phyloP scores from a whole-genome alignment of 1,139 yeast genomes.

The Protomyces gravidus region DNA sequence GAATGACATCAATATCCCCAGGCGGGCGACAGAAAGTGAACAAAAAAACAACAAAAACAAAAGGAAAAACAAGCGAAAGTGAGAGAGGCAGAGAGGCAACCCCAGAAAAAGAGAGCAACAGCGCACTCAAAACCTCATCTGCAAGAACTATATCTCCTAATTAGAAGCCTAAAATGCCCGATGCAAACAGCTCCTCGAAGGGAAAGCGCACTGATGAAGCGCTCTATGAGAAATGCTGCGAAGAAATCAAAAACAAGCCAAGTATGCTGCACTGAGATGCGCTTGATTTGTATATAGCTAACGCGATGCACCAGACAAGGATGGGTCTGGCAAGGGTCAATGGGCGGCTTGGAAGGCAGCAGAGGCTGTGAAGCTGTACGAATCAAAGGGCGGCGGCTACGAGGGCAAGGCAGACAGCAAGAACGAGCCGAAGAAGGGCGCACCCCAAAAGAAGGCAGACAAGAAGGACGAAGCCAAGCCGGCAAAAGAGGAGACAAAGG shows the following conservation, averaged over 20 bases:
- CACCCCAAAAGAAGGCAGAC: conserved; percentile 16
- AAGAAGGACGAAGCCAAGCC: too few relatives aligned
- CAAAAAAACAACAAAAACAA: not conserved
- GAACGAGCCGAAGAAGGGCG: conserved; percentile 23
- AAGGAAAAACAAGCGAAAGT: too few relatives aligned
- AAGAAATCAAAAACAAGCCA: conserved; percentile 21
- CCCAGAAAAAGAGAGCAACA: too few relatives aligned
- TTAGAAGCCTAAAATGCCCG: too few relatives aligned
- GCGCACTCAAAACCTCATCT: too few relatives aligned
- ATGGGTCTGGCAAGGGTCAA: conserved; percentile 26
- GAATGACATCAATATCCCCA: too few relatives aligned
- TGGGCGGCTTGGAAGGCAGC: conserved; percentile 28
- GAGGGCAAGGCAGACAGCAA: conserved; percentile 22
- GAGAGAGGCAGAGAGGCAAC: too few relatives aligned
- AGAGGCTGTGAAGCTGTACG: conserved; percentile 26
- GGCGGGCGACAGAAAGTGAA: too few relatives aligned
- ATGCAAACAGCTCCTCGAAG: conserved; percentile 20
- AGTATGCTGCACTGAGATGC: conserved; percentile 11
- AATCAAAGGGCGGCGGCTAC: conserved; percentile 24
- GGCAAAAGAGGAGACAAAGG: conserved; percentile 5
- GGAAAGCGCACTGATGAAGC: conserved; percentile 27
- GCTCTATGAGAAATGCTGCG: conserved; percentile 23
- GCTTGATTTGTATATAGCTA: too few relatives aligned
- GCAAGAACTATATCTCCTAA: too few relatives aligned
- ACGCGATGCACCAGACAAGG: not conserved